phyloP scores from a whole-genome alignment of 1,284 basidiomycete genomes.

The Malassezia caprae region DNA sequence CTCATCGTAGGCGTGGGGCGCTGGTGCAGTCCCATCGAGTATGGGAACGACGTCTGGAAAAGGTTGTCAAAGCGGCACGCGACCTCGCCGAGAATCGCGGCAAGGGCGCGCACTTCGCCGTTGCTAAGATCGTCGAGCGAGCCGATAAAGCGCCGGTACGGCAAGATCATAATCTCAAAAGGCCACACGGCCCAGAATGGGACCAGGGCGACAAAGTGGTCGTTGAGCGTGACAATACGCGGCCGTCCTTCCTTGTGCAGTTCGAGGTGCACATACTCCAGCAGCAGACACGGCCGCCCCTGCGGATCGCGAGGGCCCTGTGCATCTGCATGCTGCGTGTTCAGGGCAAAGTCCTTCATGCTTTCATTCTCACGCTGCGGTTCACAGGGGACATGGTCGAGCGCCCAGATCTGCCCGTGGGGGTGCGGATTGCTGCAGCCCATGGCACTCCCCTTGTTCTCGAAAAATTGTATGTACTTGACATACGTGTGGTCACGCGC shows the following conservation, averaged over 20 bases:
- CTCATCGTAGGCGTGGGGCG: constrained; percentile 58
- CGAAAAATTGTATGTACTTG: constrained; percentile 49
- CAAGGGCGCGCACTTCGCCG: constrained; percentile 24
- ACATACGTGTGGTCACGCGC: constrained; percentile 40
- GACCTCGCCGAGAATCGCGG: constrained; percentile 51
- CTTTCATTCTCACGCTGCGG: constrained; percentile 32
- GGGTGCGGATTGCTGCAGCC: constrained; percentile 93
- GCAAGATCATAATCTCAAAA: constrained; percentile 62
- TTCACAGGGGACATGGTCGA: constrained; percentile 43
- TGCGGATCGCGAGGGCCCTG: constrained; percentile 55
- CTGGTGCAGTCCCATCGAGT: constrained; percentile 75
- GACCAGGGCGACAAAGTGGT: constrained; percentile 74
- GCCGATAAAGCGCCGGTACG: constrained; percentile 27
- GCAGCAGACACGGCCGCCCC: constrained; percentile 64
- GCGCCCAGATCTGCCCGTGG: constrained; percentile 82
- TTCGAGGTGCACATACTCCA: constrained; percentile 73
- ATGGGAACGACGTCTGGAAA: constrained; percentile 67
- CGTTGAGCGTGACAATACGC: constrained; percentile 62
- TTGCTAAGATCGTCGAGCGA: constrained; percentile 28
- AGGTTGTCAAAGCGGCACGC: constrained; percentile 43
- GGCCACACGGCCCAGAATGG: constrained; percentile 98
- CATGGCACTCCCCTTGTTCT: constrained; percentile 95
- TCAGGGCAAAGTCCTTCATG: constrained; percentile 26
- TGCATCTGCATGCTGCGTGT: constrained; percentile 20
- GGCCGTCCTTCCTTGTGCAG: constrained; percentile 52